Conservation (phyloP, 2,329 filamentous ascomycete genomes). For the Claviceps humidiphila region DNA sequence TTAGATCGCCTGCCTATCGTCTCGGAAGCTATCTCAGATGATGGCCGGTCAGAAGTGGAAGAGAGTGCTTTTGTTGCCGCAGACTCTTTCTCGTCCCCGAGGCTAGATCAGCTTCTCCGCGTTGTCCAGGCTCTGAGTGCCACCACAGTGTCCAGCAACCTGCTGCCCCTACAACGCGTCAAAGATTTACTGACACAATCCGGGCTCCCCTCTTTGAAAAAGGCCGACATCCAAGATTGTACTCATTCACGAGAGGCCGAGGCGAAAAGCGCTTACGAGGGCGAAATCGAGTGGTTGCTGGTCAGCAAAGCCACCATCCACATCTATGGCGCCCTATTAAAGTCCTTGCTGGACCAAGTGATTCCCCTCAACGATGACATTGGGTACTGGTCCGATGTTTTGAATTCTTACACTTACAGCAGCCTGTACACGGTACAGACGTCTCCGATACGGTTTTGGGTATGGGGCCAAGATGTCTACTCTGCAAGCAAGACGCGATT, state of each 20-base stretch:
- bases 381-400: slow-evolving; percentile 89
- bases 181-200: slow-evolving; percentile 50
- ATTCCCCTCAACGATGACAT: slow-evolving; percentile 75
- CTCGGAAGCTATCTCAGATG: slow-evolving; percentile 27
- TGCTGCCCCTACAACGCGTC: slow-evolving; percentile 49
- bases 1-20: slow-evolving; percentile 44
- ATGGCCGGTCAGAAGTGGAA: slow-evolving; percentile 24
- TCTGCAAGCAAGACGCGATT: slow-evolving; percentile 40
- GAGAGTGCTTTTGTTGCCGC: slow-evolving; percentile 22
- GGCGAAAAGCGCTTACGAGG: slow-evolving; percentile 43
- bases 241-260: slow-evolving; percentile 13
- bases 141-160: slow-evolving; percentile 47
- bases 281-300: slow-evolving; percentile 80
- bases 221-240: slow-evolving; percentile 22
- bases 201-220: slow-evolving; percentile 30
- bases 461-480: slow-evolving; percentile 59
- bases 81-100: slow-evolving; percentile 34
- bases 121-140: slow-evolving; percentile 61
- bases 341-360: slow-evolving; percentile 67
- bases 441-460: slow-evolving; percentile 62
- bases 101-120: slow-evolving; percentile 48
- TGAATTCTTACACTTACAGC: slow-evolving; percentile 65
- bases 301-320: slow-evolving; percentile 88
- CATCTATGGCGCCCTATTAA: slow-evolving; percentile 68
- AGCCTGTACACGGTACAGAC: slow-evolving; percentile 79